These are phyloP conservation scores for Aspergillus calidoustus DNA, from an alignment of 2,329 filamentous ascomycete species.

Conservation along the genomic window DNA sequence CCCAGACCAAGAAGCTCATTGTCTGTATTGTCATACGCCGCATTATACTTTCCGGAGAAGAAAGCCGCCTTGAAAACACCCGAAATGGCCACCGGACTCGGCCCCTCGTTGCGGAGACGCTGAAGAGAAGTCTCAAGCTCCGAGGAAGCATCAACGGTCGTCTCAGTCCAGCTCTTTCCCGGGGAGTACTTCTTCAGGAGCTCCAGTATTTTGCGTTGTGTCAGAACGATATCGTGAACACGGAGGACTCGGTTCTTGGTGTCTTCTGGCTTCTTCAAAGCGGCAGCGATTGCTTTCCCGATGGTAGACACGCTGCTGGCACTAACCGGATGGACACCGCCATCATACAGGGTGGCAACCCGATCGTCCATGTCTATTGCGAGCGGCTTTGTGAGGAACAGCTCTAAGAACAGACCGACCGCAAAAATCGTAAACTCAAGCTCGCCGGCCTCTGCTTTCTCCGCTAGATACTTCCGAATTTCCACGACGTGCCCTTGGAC, in stretches of 20 bases:
- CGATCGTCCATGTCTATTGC: neutral
- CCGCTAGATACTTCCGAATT: constrained; percentile 2
- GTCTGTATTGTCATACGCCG: constrained; percentile 3
- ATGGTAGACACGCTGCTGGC: neutral
- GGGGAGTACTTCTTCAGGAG: constrained; percentile 1
- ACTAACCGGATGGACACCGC: neutral
- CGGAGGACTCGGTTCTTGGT: constrained; percentile 8
- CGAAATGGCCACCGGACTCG: neutral
- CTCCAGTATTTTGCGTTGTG: constrained; percentile 1
- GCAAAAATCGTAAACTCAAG: constrained; percentile 12
- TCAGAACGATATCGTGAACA: constrained; percentile 5
- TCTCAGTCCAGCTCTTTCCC: neutral
- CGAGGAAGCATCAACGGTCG: neutral
- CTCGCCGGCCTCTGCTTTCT: neutral
- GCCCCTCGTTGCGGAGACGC: neutral
- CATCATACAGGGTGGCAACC: neutral
- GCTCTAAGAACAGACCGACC: constrained; percentile 1
- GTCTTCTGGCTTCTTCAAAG: neutral
- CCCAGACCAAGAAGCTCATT: constrained; percentile 12
- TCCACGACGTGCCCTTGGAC: neutral
- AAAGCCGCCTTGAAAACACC: neutral
- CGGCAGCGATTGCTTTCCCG: constrained; percentile 6
- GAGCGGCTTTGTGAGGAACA: neutral
- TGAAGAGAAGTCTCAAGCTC: neutral
- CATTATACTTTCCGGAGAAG: constrained; percentile 5